Evolutionary conservation across 2,329 filamentous ascomycete species (phyloP).

Genomic region (Aspergillus glaucus): DNA sequence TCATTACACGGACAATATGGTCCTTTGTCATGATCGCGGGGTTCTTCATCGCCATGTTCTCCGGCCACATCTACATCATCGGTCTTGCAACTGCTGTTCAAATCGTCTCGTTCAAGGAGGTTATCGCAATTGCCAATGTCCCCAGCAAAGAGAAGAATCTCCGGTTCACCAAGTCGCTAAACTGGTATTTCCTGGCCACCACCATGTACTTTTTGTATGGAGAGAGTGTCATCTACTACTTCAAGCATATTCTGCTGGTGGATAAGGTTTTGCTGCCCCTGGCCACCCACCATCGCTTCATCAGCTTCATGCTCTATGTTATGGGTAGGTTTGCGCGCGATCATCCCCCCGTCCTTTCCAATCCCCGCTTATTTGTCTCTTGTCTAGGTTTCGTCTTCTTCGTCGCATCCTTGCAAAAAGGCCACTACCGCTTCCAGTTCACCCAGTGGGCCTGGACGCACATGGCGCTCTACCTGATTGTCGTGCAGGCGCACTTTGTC

Average conservation of each 20-base stretch:
- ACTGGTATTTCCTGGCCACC: slow-evolving; percentile 98
- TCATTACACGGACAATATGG: slow-evolving; percentile 95
- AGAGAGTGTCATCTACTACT: slow-evolving; percentile 99
- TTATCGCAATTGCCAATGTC: slow-evolving; percentile 94
- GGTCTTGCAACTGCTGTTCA: slow-evolving; percentile 87
- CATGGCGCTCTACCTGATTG: slow-evolving; percentile 96
- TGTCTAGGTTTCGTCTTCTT: slow-evolving; percentile 92
- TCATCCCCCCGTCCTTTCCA: neutral
- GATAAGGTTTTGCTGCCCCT: slow-evolving; percentile 88
- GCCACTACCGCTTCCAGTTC: slow-evolving; percentile 97
- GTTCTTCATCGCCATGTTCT: slow-evolving; percentile 90
- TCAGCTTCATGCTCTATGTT: slow-evolving; percentile 96
- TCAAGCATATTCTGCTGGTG: slow-evolving; percentile 95
- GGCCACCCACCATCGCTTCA: slow-evolving; percentile 95
- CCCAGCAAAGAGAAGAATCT: slow-evolving; percentile 85
- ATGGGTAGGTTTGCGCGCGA: slow-evolving; percentile 60
- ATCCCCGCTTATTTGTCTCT: neutral
- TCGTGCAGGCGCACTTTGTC: slow-evolving; percentile 96
- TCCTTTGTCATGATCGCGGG: slow-evolving; percentile 92
- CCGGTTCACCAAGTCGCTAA: slow-evolving; percentile 89
- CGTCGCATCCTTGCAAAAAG: slow-evolving; percentile 86
- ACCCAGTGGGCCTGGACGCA: slow-evolving; percentile 99
- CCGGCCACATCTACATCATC: slow-evolving; percentile 96
- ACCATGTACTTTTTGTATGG: slow-evolving; percentile 99
- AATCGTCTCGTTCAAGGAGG: slow-evolving; percentile 97